phyloP scores from a whole-genome alignment of 345 rosid genomes.

The Camelina neglecta region DNA sequence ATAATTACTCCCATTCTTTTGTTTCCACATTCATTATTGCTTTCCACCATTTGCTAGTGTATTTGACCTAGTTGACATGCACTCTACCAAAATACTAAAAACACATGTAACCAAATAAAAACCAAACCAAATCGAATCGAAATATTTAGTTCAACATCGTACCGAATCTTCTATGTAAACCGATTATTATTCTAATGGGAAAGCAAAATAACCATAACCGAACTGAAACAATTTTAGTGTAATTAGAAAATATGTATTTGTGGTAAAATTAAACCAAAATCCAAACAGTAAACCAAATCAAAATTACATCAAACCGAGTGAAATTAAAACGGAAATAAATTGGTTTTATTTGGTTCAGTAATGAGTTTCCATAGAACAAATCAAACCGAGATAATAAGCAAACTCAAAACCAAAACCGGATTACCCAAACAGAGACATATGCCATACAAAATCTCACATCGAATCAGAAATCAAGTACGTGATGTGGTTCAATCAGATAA shows the following conservation, averaged over 20 bases:
- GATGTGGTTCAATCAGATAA: conserved; percentile 5
- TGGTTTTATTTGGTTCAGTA: not conserved
- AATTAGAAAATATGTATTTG: not conserved
- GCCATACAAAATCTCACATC: not conserved
- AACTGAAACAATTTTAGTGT: not conserved
- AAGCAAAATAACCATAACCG: not conserved
- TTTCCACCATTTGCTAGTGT: not conserved
- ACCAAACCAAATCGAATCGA: not conserved
- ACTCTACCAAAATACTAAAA: not conserved
- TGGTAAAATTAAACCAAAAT: not conserved
- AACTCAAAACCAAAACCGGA: not conserved
- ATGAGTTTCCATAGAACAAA: not conserved
- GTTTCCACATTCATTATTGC: conserved; percentile 15
- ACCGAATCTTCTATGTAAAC: not conserved
- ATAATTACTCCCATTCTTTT: conserved; percentile 4
- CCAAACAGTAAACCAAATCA: not conserved
- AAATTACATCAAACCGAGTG: not conserved
- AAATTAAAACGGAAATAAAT: not conserved
- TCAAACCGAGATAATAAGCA: not conserved
- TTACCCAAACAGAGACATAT: not conserved
- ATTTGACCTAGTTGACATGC: conserved; percentile 10
- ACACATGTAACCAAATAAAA: not conserved
- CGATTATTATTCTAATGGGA: not conserved
- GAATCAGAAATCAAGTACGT: not conserved
- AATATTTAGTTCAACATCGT: not conserved